A percentile compares a stretch with the other conserved stretches of the same genome.
phyloP scores from a whole-genome alignment of 176 grass and related monocot genomes.

The Ampelocalamus luodianensis region DNA sequence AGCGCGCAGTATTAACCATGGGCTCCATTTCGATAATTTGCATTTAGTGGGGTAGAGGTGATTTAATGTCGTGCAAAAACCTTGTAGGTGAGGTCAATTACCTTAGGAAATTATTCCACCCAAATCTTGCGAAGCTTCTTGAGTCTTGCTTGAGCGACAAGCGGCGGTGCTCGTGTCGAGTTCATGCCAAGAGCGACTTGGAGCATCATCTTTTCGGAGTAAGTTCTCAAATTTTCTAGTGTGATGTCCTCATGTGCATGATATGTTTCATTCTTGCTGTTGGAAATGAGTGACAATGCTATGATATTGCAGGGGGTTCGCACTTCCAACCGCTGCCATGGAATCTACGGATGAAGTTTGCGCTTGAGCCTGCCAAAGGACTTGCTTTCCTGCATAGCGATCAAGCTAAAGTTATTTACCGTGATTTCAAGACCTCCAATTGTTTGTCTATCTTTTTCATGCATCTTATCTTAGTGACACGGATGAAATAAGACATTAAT shows the following conservation, averaged over 20 bases:
- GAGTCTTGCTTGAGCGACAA: slow-evolving; percentile 92
- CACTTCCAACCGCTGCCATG: slow-evolving; percentile 80
- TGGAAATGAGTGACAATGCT: slow-evolving; percentile 32
- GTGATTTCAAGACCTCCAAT: slow-evolving; percentile 96
- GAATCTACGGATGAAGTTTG: slow-evolving; percentile 83
- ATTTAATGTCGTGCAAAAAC: slow-evolving; percentile 35
- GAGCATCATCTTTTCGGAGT: slow-evolving; percentile 99
- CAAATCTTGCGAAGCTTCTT: slow-evolving; percentile 89
- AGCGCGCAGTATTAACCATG: too few species aligned
- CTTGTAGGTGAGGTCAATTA: slow-evolving; percentile 93
- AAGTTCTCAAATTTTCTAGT: slow-evolving; percentile 38
- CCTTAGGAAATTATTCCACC: slow-evolving; percentile 78
- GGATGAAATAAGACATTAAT: background rate
- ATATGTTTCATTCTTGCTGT: slow-evolving; percentile 34
- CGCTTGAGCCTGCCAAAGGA: slow-evolving; percentile 78
- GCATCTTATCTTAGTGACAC: background rate
- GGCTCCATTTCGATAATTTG: too few species aligned
- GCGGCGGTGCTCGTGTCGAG: slow-evolving; percentile 87
- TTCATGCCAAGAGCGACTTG: slow-evolving; percentile 94
- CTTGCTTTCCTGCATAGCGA: slow-evolving; percentile 96
- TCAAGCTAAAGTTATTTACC: slow-evolving; percentile 88
- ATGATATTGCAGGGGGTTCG: slow-evolving; percentile 55
- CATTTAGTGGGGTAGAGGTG: background rate
- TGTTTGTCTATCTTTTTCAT: slow-evolving; percentile 25
- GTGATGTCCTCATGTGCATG: background rate